Evolutionary conservation across 2,329 filamentous ascomycete genomes (phyloP).

Genomic region (Arthroderma sp.): DNA sequence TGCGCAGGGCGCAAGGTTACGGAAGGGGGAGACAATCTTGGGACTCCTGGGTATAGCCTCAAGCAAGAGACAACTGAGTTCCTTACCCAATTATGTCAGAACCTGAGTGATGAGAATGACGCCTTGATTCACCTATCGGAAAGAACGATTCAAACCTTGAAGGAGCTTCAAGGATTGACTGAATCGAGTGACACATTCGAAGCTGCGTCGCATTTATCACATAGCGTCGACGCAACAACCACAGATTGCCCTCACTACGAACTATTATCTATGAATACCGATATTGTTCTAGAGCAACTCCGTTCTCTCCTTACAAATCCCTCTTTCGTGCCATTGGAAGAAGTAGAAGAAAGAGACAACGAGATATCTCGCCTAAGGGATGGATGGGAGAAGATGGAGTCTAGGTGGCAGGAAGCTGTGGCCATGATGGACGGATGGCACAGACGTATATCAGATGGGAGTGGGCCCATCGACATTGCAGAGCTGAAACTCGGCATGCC

Average conservation of each 20-base stretch:
- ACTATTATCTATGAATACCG: constrained; percentile 57
- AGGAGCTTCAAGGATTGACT: constrained; percentile 42
- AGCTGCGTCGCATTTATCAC: constrained; percentile 14
- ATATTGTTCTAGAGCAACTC: constrained; percentile 66
- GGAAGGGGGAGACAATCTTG: constrained; percentile 31
- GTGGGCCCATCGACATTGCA: constrained; percentile 29
- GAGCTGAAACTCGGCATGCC: constrained; percentile 31
- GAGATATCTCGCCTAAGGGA: constrained; percentile 72
- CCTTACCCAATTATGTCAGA: constrained; percentile 68
- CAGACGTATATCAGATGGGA: constrained; percentile 50
- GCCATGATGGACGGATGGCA: constrained; percentile 88
- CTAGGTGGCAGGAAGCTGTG: constrained; percentile 77
- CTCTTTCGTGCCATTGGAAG: constrained; percentile 88
- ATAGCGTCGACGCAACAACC: constrained; percentile 24
- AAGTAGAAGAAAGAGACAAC: constrained; percentile 82
- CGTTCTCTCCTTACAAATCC: constrained; percentile 80
- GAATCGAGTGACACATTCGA: constrained; percentile 6
- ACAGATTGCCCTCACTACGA: constrained; percentile 48
- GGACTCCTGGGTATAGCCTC: constrained; percentile 52
- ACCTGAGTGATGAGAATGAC: constrained; percentile 85
- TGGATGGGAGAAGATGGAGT: constrained; percentile 90
- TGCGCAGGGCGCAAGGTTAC: constrained; percentile 9
- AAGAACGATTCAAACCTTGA: constrained; percentile 57
- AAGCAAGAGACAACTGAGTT: constrained; percentile 84
- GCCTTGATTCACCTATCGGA: constrained; percentile 58